These are phyloP conservation scores for Strobilomyces confusus DNA, from an alignment of 768 basidiomycete genomes.

Conservation along the genomic window DNA sequence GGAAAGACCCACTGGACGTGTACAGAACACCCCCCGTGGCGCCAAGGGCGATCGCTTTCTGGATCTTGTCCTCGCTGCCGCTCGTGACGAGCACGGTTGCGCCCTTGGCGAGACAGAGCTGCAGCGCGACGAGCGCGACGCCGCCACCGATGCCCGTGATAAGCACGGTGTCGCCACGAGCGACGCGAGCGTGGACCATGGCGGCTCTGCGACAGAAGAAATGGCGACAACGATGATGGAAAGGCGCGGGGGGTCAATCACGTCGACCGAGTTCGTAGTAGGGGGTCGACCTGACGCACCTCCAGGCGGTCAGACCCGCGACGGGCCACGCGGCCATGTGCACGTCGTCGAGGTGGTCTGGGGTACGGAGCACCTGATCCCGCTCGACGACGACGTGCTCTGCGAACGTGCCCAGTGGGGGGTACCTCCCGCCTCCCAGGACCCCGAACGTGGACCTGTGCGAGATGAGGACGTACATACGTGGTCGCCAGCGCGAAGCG, in stretches of 20 bases:
- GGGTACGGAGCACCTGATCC: conserved; percentile 61
- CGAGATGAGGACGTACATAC: background rate
- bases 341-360: conserved; percentile 62
- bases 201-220: conserved; percentile 47
- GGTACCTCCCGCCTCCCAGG: conserved; percentile 55
- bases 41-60: conserved; percentile 60
- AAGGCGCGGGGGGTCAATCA: background rate
- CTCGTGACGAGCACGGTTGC: conserved; percentile 84
- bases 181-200: conserved; percentile 59
- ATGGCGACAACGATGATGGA: background rate
- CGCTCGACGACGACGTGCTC: conserved; percentile 74
- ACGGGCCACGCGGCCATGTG: conserved; percentile 76
- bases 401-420: conserved; percentile 65
- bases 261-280: background rate
- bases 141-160: conserved; percentile 85
- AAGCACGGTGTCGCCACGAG: conserved; percentile 65
- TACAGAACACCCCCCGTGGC: conserved; percentile 78
- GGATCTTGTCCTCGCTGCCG: conserved; percentile 63
- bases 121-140: conserved; percentile 72
- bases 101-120: conserved; percentile 70
- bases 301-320: conserved; percentile 79
- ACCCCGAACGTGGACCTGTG: conserved; percentile 51
- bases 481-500: background rate
- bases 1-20: conserved; percentile 47
- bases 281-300: conserved; percentile 40